These are phyloP conservation scores for Lentinula novae-zelandiae DNA, from an alignment of 1,284 basidiomycete species.

Conservation along the genomic window DNA sequence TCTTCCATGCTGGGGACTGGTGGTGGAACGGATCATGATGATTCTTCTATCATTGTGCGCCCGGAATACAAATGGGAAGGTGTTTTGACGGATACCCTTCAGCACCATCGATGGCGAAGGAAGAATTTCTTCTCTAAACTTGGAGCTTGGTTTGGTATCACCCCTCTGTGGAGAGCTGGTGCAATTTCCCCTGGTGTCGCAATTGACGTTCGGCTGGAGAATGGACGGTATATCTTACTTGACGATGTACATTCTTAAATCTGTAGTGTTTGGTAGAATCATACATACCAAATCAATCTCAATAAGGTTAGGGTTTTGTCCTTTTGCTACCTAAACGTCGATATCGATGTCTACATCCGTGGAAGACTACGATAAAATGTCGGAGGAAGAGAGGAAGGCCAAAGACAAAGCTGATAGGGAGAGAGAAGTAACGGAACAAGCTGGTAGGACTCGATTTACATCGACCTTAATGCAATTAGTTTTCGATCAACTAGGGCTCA, in stretches of 20 bases:
- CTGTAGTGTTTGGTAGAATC: background rate
- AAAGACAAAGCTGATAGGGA: slow-evolving; percentile 68
- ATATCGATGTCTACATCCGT: slow-evolving; percentile 32
- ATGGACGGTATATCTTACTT: slow-evolving; percentile 51
- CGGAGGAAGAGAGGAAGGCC: slow-evolving; percentile 71
- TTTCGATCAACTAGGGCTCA: slow-evolving; percentile 16
- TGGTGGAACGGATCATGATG: slow-evolving; percentile 71
- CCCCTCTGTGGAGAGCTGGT: slow-evolving; percentile 55
- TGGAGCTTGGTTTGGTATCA: slow-evolving; percentile 64
- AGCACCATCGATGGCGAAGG: slow-evolving; percentile 30
- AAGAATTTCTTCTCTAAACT: slow-evolving; percentile 48
- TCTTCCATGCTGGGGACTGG: slow-evolving; percentile 62
- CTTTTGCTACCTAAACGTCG: background rate
- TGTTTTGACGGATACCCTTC: slow-evolving; percentile 58
- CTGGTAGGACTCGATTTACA: slow-evolving; percentile 49
- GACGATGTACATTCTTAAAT: slow-evolving; percentile 2
- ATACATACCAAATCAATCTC: background rate
- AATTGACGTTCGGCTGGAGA: slow-evolving; percentile 52
- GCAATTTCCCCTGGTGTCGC: slow-evolving; percentile 50
- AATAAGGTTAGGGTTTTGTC: background rate
- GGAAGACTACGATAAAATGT: slow-evolving; percentile 75
- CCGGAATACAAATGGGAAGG: slow-evolving; percentile 69
- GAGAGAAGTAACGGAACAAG: slow-evolving; percentile 80
- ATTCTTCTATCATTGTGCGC: slow-evolving; percentile 53
- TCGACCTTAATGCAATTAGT: slow-evolving; percentile 18